Evolutionary conservation across 2,329 filamentous ascomycete species (phyloP), one percentile per base, ranked within the genome.

Genomic region (Sclerotinia spermophila): DNA sequence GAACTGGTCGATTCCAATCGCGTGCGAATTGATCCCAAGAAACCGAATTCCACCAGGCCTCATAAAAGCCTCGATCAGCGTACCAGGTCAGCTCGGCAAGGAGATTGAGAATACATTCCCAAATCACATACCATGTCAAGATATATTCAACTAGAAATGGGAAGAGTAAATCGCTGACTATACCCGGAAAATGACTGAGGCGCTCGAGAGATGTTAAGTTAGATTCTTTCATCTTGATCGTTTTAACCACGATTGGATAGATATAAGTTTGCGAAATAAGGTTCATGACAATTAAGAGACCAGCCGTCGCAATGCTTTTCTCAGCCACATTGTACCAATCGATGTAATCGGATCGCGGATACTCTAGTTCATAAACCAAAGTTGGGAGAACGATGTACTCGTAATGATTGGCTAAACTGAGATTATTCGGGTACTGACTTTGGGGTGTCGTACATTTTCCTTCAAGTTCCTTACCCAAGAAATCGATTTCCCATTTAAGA

Each of bases 1-100:
- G 91, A 5, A 94, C 91, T 0, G 92, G 91, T n/a, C 88, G 82
- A 78, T 94, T 94, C 92, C 92, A 94, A 78, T 93, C 90, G 53
- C 92, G 84, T 5, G 92, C 91, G 76, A 92, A 95, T 77, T 93
- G 89, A 76, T 94, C 91, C 87, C 89, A 93, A 0, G 86, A 87
- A 4, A 86, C 82, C 72, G 83, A 84, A 74, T 89, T 89, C 87
- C 87, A 89, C 87, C 87, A 90, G 64, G 85, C 84, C 53, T 85
- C 84, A 76, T 89, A 89, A 80, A 94, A 94, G 72, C 88, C 90
- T 61, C 92, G 87, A 78, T 94, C 92, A 6, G 92, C 91, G 78
- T 94, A 95, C 73, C 85, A 84, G 0, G 91, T 94, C 69, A 94
- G 79, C 80, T 95, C 92, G 5, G 91, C 92, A 33, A 94, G 83